A percentile compares a stretch with the other conserved stretches of the same genome.
Evolutionary conservation across 2,329 filamentous ascomycete genomes (phyloP).

Genomic region (Ustilaginoidea virens): DNA sequence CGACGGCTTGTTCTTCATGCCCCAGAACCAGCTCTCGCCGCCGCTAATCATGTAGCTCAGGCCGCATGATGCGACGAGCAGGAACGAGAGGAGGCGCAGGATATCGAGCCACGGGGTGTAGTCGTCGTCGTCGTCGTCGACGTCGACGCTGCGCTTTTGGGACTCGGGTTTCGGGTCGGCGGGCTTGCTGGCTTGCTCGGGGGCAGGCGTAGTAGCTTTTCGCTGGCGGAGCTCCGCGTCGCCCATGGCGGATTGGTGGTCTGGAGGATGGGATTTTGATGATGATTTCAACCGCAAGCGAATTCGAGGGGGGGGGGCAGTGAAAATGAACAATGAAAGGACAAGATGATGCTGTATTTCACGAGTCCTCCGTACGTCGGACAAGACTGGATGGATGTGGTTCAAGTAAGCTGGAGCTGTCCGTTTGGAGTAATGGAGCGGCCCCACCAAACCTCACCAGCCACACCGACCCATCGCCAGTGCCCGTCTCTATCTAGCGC

Average conservation of each 20-base stretch:
- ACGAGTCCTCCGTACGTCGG: too few relatives aligned
- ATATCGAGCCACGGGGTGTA: slow-evolving; percentile 45
- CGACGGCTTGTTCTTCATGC: slow-evolving; percentile 41
- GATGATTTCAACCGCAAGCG: too few relatives aligned
- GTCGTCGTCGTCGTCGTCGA: slow-evolving; percentile 39
- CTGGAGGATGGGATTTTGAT: too few relatives aligned
- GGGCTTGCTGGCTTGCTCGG: slow-evolving; percentile 8
- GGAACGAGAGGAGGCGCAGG: slow-evolving; percentile 51
- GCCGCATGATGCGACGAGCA: slow-evolving; percentile 49
- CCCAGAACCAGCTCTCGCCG: slow-evolving; percentile 57
- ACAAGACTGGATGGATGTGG: too few relatives aligned
- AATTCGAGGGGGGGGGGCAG: too few relatives aligned
- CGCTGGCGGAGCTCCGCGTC: slow-evolving; percentile 28
- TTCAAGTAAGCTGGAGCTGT: too few relatives aligned
- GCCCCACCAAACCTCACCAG: too few relatives aligned
- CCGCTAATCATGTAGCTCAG: slow-evolving; percentile 64
- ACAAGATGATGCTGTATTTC: too few relatives aligned
- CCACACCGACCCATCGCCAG: too few relatives aligned
- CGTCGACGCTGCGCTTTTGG: slow-evolving; percentile 6
- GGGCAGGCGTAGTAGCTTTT: slow-evolving; percentile 16
- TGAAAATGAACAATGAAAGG: too few relatives aligned
- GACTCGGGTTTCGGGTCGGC: neutral
- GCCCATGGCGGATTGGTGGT: slow-evolving; percentile 16
- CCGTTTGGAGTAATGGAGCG: too few relatives aligned
- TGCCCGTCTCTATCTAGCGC: too few relatives aligned